Evolutionary conservation across 2,329 filamentous ascomycete genomes (phyloP), one percentile per base, ranked within the genome.

Genomic region (Nannizzia gypsea): DNA sequence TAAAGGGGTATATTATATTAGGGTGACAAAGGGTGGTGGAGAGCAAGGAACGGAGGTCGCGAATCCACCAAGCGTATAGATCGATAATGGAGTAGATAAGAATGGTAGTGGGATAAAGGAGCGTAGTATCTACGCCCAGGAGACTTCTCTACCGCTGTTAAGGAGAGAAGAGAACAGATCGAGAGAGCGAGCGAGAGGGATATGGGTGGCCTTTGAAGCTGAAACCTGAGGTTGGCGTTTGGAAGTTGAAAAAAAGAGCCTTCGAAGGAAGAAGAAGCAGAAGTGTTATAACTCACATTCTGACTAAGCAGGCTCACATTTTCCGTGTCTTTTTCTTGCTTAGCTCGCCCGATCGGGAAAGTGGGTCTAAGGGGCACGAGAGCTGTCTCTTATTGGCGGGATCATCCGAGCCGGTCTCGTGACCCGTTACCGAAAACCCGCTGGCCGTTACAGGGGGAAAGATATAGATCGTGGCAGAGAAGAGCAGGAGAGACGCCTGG

Each of bases 311-410:
- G 4, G 31, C 24, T 28, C 11, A 36, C 36, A 38, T 56, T 56
- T 56, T 56, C 54, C 54, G 54, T 36, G 31, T 56, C 54, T 52
- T 52, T 52, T 52, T 52, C 48, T 52, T 52, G 48, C 48, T 4
- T 42, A n/a, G 15, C n/a, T 42, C 15, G 48, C 48, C 13, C 48
- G 48, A 52, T 31, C 11, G 22, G 48, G 48, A 15, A 52, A 52
- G 48, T 52, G 48, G 46, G 13, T 3, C 3, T 11, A 11, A 52
- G 48, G 48, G 26, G 22, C 48, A 52, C 48, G 22, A 52, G 48
- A 4, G 24, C 24, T 22, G 48, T 13, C n/a, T 22, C 13, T 52
- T 22, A 52, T 52, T 52, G 48, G 48, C 24, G 48, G 48, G 48
- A 52, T 26, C 48, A 52, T 11, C 48, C 48, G 48, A 13, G 48